These are phyloP conservation scores for Epichloe baconii DNA, from an alignment of 2,329 filamentous ascomycete species.

Conservation along the genomic window DNA sequence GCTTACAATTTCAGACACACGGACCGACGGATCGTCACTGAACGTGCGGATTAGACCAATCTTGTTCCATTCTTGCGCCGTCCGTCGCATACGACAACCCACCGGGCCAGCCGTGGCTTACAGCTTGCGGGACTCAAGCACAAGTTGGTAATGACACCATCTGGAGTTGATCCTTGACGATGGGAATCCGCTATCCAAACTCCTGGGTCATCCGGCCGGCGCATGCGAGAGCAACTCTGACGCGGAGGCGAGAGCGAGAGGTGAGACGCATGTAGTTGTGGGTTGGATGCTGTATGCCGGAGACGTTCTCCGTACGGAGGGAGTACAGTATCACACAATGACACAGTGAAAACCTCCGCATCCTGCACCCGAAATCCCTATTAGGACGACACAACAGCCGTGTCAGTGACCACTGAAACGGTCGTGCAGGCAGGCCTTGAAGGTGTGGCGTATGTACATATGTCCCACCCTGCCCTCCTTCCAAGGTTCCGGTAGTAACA, in stretches of 20 bases:
- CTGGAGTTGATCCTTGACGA: neutral
- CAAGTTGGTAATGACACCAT: neutral
- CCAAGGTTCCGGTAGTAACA: neutral
- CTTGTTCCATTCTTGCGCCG: conserved; percentile 1
- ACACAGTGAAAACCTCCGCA: too few species aligned
- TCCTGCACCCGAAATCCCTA: neutral
- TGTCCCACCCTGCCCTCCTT: neutral
- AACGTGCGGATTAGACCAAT: neutral
- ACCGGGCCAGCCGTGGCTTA: neutral
- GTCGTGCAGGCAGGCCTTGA: neutral
- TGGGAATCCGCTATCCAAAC: neutral
- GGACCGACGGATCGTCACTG: conserved; percentile 5
- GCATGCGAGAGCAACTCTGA: too few species aligned
- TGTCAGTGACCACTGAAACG: neutral
- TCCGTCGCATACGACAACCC: conserved; percentile 7
- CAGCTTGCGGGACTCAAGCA: neutral
- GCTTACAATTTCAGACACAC: conserved; percentile 1
- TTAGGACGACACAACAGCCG: neutral
- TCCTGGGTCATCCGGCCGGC: neutral
- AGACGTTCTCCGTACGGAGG: too few species aligned
- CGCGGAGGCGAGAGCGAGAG: too few species aligned
- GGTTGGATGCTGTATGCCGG: too few species aligned
- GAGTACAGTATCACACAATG: too few species aligned
- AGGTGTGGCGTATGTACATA: neutral
- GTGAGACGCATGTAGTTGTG: neutral